These are phyloP conservation scores for Cladosporium sp. DNA, from an alignment of 2,329 filamentous ascomycete genomes.

Conservation along the genomic window DNA sequence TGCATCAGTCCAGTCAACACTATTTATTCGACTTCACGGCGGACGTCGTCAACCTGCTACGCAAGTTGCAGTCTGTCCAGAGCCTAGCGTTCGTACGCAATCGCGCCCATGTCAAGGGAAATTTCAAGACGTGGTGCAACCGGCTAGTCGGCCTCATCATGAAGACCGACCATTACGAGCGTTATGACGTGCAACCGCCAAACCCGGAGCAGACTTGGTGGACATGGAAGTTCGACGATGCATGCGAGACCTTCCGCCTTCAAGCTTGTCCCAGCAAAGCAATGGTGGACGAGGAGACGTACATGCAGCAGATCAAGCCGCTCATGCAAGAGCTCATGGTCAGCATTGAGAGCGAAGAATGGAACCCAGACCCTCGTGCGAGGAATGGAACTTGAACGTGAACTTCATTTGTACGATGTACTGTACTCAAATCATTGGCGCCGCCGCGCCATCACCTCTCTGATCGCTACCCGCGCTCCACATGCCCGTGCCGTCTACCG, in stretches of 20 bases:
- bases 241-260: conserved; percentile 27
- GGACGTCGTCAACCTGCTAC: conserved; percentile 29
- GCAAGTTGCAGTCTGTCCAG: conserved; percentile 29
- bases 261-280: conserved; percentile 24
- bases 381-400: conserved; percentile 12
- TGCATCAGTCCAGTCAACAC: conserved; percentile 28
- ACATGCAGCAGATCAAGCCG: conserved; percentile 34
- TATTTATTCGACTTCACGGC: conserved; percentile 31
- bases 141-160: conserved; percentile 34
- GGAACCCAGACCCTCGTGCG: conserved; percentile 32
- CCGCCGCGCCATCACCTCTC: conserved; percentile 73
- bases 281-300: conserved; percentile 31
- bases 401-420: conserved; percentile 14
- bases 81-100: conserved; percentile 32
- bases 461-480: conserved; percentile 88
- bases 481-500: conserved; percentile 57
- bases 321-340: conserved; percentile 30
- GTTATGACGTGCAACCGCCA: conserved; percentile 31
- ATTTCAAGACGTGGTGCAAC: conserved; percentile 34
- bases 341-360: conserved; percentile 33
- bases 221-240: conserved; percentile 31
- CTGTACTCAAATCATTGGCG: conserved; percentile 35
- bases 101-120: conserved; percentile 30
- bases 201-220: conserved; percentile 34
- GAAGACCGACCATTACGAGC: conserved; percentile 36